Percentiles rank a stretch among this genome's conserved stretches.
Conservation (phyloP, 257 asterid species). For the Ophiorrhiza pumila region DNA sequence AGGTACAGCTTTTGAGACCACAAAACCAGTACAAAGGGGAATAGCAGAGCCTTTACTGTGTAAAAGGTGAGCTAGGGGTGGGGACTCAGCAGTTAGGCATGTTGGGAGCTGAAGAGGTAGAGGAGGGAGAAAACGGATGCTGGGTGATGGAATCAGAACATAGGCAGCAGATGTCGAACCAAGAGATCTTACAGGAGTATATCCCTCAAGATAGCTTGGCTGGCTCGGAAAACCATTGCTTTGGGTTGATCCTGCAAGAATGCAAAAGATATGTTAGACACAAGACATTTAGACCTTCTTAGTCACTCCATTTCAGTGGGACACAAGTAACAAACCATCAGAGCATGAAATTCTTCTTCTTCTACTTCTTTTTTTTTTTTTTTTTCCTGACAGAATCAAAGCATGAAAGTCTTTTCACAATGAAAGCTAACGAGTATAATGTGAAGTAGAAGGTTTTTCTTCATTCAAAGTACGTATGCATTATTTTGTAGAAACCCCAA, state of each 20-base stretch:
- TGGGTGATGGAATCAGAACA: conserved; percentile 79
- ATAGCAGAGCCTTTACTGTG: conserved; percentile 97
- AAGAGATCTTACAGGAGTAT: conserved; percentile 85
- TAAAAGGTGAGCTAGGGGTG: conserved; percentile 93
- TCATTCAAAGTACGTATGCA: background rate
- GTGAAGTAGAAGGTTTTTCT: background rate
- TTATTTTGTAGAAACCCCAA: background rate
- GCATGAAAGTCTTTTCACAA: background rate
- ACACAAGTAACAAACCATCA: background rate
- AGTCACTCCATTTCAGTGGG: background rate
- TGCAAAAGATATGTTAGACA: conserved; percentile 13
- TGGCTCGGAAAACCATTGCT: conserved; percentile 51
- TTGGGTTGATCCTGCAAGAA: conserved; percentile 71
- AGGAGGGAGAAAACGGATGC: conserved; percentile 90
- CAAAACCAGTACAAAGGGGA: conserved; percentile 82
- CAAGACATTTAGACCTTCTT: background rate
- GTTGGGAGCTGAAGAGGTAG: conserved; percentile 85
- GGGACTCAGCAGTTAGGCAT: conserved; percentile 94
- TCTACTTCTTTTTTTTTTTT: too few species aligned
- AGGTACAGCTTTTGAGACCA: conserved; percentile 92
- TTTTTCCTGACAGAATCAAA: background rate
- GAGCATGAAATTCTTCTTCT: background rate
- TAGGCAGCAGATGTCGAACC: conserved; percentile 83
- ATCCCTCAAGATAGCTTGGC: conserved; percentile 86
- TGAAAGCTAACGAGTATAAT: background rate